Evolutionary conservation across 163 green algal species (phyloP).

Genomic region (Volvox carteri): DNA sequence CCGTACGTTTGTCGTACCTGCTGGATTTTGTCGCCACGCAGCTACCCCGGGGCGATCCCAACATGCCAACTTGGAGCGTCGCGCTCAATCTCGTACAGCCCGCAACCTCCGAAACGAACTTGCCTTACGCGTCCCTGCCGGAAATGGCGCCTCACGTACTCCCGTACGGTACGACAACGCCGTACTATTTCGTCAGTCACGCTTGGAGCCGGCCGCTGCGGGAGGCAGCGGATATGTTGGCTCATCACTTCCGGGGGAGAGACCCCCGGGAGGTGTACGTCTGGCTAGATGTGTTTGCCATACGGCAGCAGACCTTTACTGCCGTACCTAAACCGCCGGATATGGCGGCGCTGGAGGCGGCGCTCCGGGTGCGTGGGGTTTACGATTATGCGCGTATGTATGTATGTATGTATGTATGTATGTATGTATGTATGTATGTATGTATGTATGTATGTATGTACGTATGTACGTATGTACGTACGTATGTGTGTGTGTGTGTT

Average conservation of each 20-base stretch:
- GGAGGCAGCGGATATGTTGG: conserved; percentile 26
- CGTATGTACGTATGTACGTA: not conserved
- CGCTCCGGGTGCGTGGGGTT: conserved; percentile 15
- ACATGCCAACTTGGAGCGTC: conserved; percentile 48
- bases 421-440: not conserved
- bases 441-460: not conserved
- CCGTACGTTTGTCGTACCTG: conserved; percentile 48
- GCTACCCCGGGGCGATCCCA: not conserved
- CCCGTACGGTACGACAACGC: not conserved
- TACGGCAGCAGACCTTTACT: conserved; percentile 3
- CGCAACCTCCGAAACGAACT: not conserved
- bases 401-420: not conserved
- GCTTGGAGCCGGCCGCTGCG: conserved; percentile 46
- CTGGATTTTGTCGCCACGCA: conserved; percentile 4
- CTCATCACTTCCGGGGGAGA: conserved; percentile 40
- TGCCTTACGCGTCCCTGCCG: not conserved
- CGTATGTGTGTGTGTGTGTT: not conserved
- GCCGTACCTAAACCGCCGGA: not conserved
- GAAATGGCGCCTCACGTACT: conserved; percentile 18
- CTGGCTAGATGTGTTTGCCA: conserved; percentile 38
- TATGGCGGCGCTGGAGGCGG: conserved; percentile 10
- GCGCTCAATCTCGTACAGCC: conserved; percentile 32
- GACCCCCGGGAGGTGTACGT: conserved; percentile 26
- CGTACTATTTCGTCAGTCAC: conserved; percentile 53
- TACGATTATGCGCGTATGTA: no score